Evolutionary conservation across 176 grass and related monocot genomes (phyloP), one percentile per base, ranked within the genome.

Genomic region (Eleusine coracana): DNA sequence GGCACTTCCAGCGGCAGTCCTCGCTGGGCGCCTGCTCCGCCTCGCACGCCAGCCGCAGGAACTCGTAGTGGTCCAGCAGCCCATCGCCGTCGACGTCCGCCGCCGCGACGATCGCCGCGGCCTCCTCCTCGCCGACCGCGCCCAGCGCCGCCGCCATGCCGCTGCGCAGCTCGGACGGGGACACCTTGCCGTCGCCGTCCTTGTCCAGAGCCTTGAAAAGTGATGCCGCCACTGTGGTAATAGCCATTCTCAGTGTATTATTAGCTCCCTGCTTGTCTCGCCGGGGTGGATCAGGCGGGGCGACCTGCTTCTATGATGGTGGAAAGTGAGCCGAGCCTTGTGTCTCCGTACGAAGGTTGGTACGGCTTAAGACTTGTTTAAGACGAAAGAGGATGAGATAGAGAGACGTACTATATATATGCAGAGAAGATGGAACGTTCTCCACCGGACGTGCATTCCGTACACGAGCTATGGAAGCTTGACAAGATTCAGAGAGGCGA

Each of bases 101-200:
- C 12, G 68, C n/a, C 10, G 80, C 84, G 25, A 92, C 15, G 71
- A 88, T 55, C 7, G 81, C 85, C 9, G 65, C 82, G 1, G 81
- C 84, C 5, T 89, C 91, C 66, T 72, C 77, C 48, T 67, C 60
- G 60, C 60, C 67, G 14, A 82, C 68, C 11, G 66, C 5, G 42
- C 54, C 91, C 2, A 85, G 65, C 31, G 42, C 48, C 3, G 34
- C 55, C 29, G 46, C 78, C 70, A 87, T 66, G 74, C 78, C 74
- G 54, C 60, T 20, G 40, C 70, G 55, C 40, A 93, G 85, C 74
- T 93, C 91, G 5, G 80, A 40, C 39, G 74, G 65, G 0, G 91
- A 90, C 23, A 93, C 83, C 74, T 90, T 93, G 39, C 91, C 91
- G 78, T 93, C 91, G 18, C 91, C 85, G 73, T 90, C 78, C 63